phyloP scores from a whole-genome alignment of 495 filamentous ascomycete species.

The Daldinia childiae region DNA sequence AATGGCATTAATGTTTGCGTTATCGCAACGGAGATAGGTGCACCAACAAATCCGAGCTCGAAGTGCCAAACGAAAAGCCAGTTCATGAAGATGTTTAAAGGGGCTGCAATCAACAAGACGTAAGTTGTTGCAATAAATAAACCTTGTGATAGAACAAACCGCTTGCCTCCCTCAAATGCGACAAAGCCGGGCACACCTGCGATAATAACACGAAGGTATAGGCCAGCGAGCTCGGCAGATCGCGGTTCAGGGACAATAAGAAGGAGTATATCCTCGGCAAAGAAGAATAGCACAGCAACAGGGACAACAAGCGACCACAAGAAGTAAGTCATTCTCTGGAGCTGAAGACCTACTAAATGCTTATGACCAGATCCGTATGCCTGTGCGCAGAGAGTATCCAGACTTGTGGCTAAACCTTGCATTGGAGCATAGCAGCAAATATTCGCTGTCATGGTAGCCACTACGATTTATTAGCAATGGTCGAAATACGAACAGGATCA shows the following conservation, averaged over 20 bases:
- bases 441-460: conserved; percentile 77
- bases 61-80: conserved; percentile 77
- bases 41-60: conserved; percentile 81
- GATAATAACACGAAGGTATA: conserved; percentile 72
- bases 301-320: conserved; percentile 70
- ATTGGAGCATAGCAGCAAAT: conserved; percentile 77
- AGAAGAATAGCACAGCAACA: conserved; percentile 68
- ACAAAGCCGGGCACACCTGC: conserved; percentile 74
- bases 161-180: conserved; percentile 73
- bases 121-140: conserved; percentile 73
- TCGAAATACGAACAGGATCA: not conserved
- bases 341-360: conserved; percentile 73
- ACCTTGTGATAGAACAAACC: conserved; percentile 78
- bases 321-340: conserved; percentile 76
- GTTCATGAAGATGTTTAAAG: conserved; percentile 72
- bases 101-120: conserved; percentile 71
- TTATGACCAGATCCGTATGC: conserved; percentile 76
- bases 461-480: conserved; percentile 28
- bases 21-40: conserved; percentile 83
- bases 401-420: conserved; percentile 73
- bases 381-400: conserved; percentile 79
- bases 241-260: conserved; percentile 68
- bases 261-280: conserved; percentile 63
- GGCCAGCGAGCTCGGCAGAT: conserved; percentile 70
- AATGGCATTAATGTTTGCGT: conserved; percentile 84